These are phyloP conservation scores for Nakazawaea holstii DNA, from an alignment of 805 yeast species.

Conservation along the genomic window DNA sequence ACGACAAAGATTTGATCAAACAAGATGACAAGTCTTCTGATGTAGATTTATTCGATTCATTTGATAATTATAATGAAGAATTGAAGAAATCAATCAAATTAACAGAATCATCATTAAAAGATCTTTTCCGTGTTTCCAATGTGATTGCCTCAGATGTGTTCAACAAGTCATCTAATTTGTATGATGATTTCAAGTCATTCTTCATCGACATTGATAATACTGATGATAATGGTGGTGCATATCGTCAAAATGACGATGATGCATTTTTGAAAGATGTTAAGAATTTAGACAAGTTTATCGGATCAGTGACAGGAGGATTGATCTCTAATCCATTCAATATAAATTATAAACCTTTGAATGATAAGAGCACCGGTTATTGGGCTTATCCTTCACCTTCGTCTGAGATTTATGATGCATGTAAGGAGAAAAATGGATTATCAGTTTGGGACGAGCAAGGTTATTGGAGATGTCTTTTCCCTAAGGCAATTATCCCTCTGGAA, in stretches of 20 bases:
- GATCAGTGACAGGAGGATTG: constrained; percentile 2
- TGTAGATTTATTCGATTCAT: neutral
- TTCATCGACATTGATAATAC: neutral
- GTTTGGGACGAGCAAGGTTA: constrained; percentile 80
- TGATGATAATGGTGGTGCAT: too few species aligned
- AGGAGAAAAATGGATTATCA: constrained; percentile 58
- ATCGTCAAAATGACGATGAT: constrained; percentile 7
- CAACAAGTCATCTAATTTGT: neutral
- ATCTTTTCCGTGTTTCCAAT: constrained; percentile 2
- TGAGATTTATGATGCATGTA: constrained; percentile 57
- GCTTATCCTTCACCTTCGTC: constrained; percentile 56
- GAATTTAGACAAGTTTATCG: constrained; percentile 7
- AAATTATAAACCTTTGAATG: constrained; percentile 12
- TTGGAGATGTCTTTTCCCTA: constrained; percentile 90
- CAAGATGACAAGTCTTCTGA: neutral
- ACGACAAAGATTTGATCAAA: neutral
- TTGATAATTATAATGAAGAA: constrained; percentile 1
- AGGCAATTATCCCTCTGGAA: constrained; percentile 29
- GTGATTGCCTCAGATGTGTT: neutral
- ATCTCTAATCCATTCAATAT: constrained; percentile 8
- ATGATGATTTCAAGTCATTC: constrained; percentile 2
- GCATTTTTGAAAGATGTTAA: constrained; percentile 5
- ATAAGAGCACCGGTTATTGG: constrained; percentile 36
- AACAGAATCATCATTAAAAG: constrained; percentile 1
- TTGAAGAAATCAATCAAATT: neutral